Evolutionary conservation across 768 basidiomycete genomes (phyloP).

Genomic region (Leccinum subgranulosum): DNA sequence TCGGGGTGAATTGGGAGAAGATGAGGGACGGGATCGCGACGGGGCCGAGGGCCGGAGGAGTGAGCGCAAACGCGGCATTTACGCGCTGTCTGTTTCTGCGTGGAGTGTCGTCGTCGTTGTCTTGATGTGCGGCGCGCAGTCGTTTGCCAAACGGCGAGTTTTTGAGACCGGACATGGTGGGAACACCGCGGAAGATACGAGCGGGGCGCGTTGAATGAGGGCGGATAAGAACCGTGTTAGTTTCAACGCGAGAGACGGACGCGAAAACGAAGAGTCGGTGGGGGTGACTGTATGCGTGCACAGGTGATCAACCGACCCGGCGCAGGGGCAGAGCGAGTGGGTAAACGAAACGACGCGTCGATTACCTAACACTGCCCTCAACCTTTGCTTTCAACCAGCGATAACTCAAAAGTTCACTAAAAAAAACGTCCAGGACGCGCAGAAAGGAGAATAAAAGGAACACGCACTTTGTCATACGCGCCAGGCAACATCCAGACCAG

Average conservation of each 20-base stretch:
- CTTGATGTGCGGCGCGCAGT: constrained; percentile 67
- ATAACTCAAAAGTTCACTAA: constrained; percentile 7
- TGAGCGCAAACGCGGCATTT: constrained; percentile 52
- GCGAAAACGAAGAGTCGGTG: neutral
- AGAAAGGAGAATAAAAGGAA: neutral
- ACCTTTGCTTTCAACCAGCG: constrained; percentile 23
- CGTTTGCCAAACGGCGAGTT: constrained; percentile 85
- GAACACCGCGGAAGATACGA: neutral
- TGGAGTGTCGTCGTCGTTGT: constrained; percentile 51
- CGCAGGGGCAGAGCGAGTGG: constrained; percentile 24
- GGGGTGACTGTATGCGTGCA: constrained; percentile 2
- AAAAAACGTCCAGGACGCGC: constrained; percentile 3
- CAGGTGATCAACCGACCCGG: constrained; percentile 13
- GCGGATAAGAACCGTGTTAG: constrained; percentile 1
- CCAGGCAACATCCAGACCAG: neutral
- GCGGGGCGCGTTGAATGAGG: neutral
- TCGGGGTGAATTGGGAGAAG: constrained; percentile 48
- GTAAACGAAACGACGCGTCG: constrained; percentile 30
- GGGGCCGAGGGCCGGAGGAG: constrained; percentile 31
- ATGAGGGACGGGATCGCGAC: constrained; percentile 56
- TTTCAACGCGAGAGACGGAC: neutral
- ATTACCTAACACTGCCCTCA: constrained; percentile 24
- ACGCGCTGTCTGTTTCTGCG: constrained; percentile 50
- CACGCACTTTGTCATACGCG: neutral
- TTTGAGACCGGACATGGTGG: constrained; percentile 68